A percentile compares a stretch with the other conserved stretches of the same genome.
These are phyloP conservation scores for Paramecium caudatum DNA, from an alignment of 73 alveolate species.

Conservation along the genomic window DNA sequence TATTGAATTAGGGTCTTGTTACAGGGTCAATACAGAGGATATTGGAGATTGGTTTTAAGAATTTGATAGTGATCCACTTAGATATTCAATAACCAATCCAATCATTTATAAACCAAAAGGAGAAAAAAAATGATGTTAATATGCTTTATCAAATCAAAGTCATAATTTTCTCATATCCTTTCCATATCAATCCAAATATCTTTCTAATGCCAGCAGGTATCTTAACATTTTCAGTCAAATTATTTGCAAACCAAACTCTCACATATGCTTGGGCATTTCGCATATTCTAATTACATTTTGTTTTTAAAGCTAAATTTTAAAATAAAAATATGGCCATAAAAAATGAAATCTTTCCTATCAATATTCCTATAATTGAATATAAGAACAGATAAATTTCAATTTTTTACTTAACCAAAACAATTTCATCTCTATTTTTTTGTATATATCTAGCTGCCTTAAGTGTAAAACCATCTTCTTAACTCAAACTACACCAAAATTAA, in stretches of 20 bases:
- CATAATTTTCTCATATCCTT: conserved; percentile 48
- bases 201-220: conserved; percentile 47
- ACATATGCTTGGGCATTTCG: conserved; percentile 4
- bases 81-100: not conserved
- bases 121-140: too few relatives aligned
- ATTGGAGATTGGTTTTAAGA: conserved; percentile 6
- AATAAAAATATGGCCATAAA: not conserved
- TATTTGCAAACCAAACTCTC: conserved; percentile 57
- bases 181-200: conserved; percentile 5
- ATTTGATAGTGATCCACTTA: conserved; percentile 53
- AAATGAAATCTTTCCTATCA: not conserved
- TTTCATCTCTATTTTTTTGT: not conserved
- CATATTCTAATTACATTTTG: conserved; percentile 33
- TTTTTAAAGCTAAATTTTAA: not conserved
- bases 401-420: conserved; percentile 21
- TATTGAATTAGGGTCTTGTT: conserved; percentile 7
- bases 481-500: conserved; percentile 31
- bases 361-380: conserved; percentile 30
- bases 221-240: conserved; percentile 12
- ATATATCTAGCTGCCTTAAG: conserved; percentile 7
- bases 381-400: conserved; percentile 34
- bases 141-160: conserved; percentile 7
- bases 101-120: not conserved
- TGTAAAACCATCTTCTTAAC: not conserved
- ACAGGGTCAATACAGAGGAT: conserved; percentile 35